Conservation (phyloP, 1,284 basidiomycete genomes). For the Vanrija pseudolonga region DNA sequence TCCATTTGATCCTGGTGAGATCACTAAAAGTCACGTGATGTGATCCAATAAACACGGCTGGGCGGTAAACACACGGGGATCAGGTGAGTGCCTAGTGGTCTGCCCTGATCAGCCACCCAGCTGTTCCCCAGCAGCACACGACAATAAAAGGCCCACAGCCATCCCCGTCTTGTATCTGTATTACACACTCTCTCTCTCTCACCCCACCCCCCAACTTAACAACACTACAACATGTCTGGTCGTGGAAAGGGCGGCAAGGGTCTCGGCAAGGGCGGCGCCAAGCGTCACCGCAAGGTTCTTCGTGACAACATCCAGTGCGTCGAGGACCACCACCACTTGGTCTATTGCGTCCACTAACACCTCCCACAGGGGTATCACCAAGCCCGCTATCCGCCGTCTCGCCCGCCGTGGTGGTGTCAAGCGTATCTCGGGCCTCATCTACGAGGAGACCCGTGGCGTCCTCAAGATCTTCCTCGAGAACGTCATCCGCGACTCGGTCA, state of each 20-base stretch:
- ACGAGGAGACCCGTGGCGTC: slow-evolving; percentile 86
- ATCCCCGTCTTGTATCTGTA: neutral
- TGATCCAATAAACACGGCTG: neutral
- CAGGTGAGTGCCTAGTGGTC: neutral
- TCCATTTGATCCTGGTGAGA: neutral
- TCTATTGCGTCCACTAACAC: neutral
- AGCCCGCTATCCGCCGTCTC: slow-evolving; percentile 88
- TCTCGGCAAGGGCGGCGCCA: slow-evolving; percentile 81
- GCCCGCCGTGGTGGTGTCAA: slow-evolving; percentile 94
- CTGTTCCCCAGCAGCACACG: neutral
- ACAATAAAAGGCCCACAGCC: neutral
- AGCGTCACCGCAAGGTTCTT: slow-evolving; percentile 78
- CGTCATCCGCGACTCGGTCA: slow-evolving; percentile 83
- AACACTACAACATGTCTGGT: slow-evolving; percentile 61
- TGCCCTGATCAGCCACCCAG: neutral
- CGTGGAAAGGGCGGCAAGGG: slow-evolving; percentile 75
- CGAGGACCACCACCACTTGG: too few species aligned
- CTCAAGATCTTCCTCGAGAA: slow-evolving; percentile 65
- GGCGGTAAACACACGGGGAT: neutral
- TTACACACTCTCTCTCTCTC: neutral
- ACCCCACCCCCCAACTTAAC: slow-evolving; percentile 13
- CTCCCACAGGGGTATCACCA: slow-evolving; percentile 61
- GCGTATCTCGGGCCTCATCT: slow-evolving; percentile 88
- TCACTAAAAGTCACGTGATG: slow-evolving; percentile 2
- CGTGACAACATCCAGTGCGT: slow-evolving; percentile 76